Percentiles rank a stretch among this genome's conserved stretches.
Evolutionary conservation across 2,329 filamentous ascomycete species (phyloP).

Genomic region (Rutstroemia sp.): DNA sequence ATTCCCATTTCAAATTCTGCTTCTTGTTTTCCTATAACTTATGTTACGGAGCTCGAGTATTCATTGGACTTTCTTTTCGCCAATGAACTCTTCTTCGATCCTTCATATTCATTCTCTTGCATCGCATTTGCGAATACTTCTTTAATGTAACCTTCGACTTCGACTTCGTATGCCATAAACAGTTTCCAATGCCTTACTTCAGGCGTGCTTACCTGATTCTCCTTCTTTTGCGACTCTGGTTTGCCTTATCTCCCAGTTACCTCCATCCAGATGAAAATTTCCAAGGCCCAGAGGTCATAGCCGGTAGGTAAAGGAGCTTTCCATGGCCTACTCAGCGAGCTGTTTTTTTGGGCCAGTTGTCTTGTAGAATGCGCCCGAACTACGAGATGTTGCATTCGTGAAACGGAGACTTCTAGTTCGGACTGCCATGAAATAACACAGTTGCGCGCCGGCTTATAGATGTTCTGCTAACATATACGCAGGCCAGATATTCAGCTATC

Average conservation of each 20-base stretch:
- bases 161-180: constrained; percentile 15
- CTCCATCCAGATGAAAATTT: constrained; percentile 99
- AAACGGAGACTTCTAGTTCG: not conserved
- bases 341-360: not conserved
- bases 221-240: constrained; percentile 82
- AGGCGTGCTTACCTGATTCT: constrained; percentile 78
- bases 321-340: not conserved
- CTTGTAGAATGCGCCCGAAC: not conserved
- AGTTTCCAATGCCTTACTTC: constrained; percentile 3
- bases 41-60: not conserved
- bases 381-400: not conserved
- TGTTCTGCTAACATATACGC: constrained; percentile 14
- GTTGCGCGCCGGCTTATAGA: not conserved
- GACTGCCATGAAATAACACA: not conserved
- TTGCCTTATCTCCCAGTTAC: constrained; percentile 91
- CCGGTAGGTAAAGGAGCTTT: constrained; percentile 55
- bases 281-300: constrained; percentile 94
- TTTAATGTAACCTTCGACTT: constrained; percentile 6
- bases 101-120: not conserved
- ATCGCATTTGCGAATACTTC: not conserved
- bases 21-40: too few species aligned
- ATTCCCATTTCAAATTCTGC: too few species aligned
- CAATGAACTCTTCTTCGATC: not conserved
- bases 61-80: not conserved
- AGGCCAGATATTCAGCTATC: constrained; percentile 92